A percentile compares a stretch with the other conserved stretches of the same genome.
Conservation (phyloP, 768 basidiomycete genomes). For the Mycena metata region DNA sequence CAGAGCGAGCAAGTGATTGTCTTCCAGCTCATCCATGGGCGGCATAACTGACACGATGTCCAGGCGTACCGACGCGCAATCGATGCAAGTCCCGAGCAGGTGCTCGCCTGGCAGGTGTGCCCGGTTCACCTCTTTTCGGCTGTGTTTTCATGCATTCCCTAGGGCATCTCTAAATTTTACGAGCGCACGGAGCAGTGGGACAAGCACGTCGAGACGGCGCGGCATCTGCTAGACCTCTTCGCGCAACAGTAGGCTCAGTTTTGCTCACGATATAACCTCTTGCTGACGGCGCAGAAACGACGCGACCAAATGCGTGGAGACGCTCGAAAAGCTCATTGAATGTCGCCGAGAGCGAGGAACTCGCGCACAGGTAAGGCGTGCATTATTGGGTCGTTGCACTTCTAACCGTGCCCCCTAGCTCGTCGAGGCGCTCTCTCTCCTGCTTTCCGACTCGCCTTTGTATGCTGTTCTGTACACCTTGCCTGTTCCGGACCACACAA, state of each 20-base stretch:
- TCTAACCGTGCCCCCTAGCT: constrained; percentile 60
- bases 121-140: constrained; percentile 36
- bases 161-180: constrained; percentile 84
- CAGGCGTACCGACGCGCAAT: constrained; percentile 88
- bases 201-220: constrained; percentile 65
- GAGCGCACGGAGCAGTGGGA: constrained; percentile 74
- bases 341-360: constrained; percentile 73
- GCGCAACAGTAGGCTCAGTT: constrained; percentile 61
- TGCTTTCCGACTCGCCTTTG: constrained; percentile 81
- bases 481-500: constrained; percentile 83
- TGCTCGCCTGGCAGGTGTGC: constrained; percentile 88
- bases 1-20: constrained; percentile 85
- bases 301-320: constrained; percentile 82
- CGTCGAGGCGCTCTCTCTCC: constrained; percentile 71
- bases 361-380: constrained; percentile 63
- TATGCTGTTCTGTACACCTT: constrained; percentile 74
- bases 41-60: constrained; percentile 35
- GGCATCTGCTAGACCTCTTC: constrained; percentile 70
- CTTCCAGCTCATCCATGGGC: constrained; percentile 6
- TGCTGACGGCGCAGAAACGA: constrained; percentile 68
- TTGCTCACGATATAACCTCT: neutral
- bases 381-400: constrained; percentile 12
- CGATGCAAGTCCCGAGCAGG: constrained; percentile 72
- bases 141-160: constrained; percentile 20
- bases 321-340: constrained; percentile 81